Conservation (phyloP, 2,329 filamentous ascomycete genomes). For the Colletotrichum tabaci region DNA sequence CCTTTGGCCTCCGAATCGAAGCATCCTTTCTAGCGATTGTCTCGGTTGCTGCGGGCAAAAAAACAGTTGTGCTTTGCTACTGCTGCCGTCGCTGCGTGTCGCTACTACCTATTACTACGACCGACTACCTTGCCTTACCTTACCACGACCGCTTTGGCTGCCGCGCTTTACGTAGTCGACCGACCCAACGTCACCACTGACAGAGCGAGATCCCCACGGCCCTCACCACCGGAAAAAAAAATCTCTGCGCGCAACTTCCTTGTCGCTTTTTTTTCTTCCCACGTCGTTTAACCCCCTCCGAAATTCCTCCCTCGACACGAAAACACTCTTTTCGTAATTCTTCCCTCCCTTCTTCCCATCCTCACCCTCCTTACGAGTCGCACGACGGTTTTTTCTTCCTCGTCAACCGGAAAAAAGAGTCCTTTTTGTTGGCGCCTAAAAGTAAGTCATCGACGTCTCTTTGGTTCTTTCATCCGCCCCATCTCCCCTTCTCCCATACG, state of each 20-base stretch:
- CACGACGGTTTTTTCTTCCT: conserved; percentile 51
- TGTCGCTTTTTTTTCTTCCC: conserved; percentile 38
- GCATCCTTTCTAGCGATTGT: conserved; percentile 42
- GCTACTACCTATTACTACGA: too few species aligned
- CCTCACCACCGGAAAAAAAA: conserved; percentile 36
- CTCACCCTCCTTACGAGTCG: conserved; percentile 49
- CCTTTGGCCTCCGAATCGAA: conserved; percentile 32
- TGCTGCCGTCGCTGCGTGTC: neutral
- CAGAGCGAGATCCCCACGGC: conserved; percentile 40
- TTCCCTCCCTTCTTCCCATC: conserved; percentile 25
- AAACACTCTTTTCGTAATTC: conserved; percentile 36
- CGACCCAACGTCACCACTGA: conserved; percentile 40
- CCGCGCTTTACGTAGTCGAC: conserved; percentile 20
- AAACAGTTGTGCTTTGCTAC: conserved; percentile 33
- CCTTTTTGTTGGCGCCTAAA: conserved; percentile 66
- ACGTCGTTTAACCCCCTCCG: conserved; percentile 37
- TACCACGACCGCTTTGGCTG: neutral
- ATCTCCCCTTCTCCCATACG: conserved; percentile 27
- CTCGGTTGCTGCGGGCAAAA: conserved; percentile 33
- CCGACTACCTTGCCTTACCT: too few species aligned
- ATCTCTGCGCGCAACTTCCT: conserved; percentile 41
- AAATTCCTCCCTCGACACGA: conserved; percentile 35
- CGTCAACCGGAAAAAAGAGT: conserved; percentile 45
- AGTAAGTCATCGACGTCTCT: conserved; percentile 58
- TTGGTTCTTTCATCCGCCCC: conserved; percentile 43